phyloP scores from a whole-genome alignment of 1,284 basidiomycete species.

The Cutaneotrichosporon spelunceum region DNA sequence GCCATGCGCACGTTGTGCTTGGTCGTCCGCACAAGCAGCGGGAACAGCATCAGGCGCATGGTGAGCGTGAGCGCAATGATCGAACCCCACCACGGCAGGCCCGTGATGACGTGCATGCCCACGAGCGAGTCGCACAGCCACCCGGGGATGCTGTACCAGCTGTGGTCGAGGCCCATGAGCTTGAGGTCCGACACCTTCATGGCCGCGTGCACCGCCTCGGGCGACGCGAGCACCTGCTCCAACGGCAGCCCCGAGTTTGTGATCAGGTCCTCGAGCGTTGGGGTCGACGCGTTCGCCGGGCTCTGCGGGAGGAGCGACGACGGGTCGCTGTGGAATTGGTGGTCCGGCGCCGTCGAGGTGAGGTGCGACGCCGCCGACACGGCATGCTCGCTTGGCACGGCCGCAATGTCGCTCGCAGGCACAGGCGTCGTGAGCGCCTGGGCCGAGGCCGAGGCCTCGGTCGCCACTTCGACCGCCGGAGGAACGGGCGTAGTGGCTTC shows the following conservation, averaged over 20 bases:
- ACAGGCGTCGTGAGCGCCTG: conserved; percentile 13
- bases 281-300: conserved; percentile 34
- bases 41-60: conserved; percentile 68
- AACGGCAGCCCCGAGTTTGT: conserved; percentile 39
- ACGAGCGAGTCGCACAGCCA: conserved; percentile 67
- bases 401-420: conserved; percentile 15
- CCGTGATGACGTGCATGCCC: conserved; percentile 66
- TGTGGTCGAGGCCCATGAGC: conserved; percentile 66
- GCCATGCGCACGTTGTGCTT: conserved; percentile 68
- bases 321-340: conserved; percentile 28
- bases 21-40: conserved; percentile 64
- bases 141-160: conserved; percentile 58
- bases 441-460: background rate
- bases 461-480: conserved; percentile 1
- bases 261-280: conserved; percentile 47
- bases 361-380: conserved; percentile 17
- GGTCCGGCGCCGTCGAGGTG: conserved; percentile 23
- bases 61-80: conserved; percentile 69
- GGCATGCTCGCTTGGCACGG: conserved; percentile 14
- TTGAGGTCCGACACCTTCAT: conserved; percentile 75
- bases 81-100: conserved; percentile 80
- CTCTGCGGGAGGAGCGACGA: conserved; percentile 37
- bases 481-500: conserved; percentile 12
- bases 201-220: conserved; percentile 48
- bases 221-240: conserved; percentile 45